Percentiles rank a stretch among this genome's conserved stretches.
phyloP scores from a whole-genome alignment of 1,284 basidiomycete species.

The Ustilago lituana region DNA sequence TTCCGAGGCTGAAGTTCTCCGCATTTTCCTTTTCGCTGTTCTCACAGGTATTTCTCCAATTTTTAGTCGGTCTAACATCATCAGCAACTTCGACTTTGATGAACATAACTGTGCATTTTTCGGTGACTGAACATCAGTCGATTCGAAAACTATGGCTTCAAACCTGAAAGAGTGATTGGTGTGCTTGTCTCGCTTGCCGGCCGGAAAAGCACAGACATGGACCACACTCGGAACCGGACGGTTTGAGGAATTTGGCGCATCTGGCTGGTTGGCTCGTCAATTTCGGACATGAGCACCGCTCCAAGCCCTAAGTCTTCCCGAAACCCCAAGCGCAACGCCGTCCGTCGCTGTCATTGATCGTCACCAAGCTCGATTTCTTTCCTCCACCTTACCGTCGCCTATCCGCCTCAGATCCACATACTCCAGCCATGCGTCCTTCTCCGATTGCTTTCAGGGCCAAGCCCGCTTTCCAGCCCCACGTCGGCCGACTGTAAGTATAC shows the following conservation, averaged over 20 bases:
- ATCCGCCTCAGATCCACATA: background rate
- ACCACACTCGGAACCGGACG: conserved; percentile 43
- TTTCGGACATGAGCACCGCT: no score
- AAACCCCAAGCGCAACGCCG: background rate
- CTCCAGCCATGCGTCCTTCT: conserved; percentile 39
- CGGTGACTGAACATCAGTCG: background rate
- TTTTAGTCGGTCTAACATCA: no score
- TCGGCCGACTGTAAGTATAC: conserved; percentile 56
- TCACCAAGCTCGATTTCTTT: background rate
- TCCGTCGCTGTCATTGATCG: conserved; percentile 4
- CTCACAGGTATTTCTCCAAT: no score
- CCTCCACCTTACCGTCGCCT: conserved; percentile 1
- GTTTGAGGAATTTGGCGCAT: conserved; percentile 23
- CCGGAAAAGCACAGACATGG: conserved; percentile 17
- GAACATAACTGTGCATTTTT: background rate
- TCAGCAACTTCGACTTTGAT: no score
- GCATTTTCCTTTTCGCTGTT: no score
- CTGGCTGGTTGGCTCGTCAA: conserved; percentile 2
- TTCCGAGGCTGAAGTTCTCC: conserved; percentile 8
- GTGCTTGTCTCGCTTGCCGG: conserved; percentile 14
- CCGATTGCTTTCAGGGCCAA: conserved; percentile 41
- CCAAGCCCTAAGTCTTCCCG: no score
- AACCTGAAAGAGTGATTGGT: no score
- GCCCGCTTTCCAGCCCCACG: conserved; percentile 60
- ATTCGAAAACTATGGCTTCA: no score